These are phyloP conservation scores for Persicaria tinctoria DNA, from an alignment of 148 eudicot species.

Conservation along the genomic window DNA sequence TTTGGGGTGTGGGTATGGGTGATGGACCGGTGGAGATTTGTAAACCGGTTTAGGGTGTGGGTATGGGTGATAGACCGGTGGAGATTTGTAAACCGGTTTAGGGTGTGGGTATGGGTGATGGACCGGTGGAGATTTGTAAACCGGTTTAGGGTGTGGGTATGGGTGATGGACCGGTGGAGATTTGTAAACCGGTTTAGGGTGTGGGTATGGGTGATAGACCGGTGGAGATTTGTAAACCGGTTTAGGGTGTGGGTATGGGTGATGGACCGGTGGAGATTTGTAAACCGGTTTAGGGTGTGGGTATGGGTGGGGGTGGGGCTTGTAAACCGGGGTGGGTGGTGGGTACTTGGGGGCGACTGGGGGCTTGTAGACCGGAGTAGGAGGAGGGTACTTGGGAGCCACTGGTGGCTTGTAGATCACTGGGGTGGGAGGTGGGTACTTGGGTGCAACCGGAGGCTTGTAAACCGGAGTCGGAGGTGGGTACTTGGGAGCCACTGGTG, in stretches of 20 bases:
- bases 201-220: not conserved
- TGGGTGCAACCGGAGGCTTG: slow-evolving; percentile 17
- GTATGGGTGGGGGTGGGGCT: slow-evolving; percentile 11
- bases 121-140: not conserved
- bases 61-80: not conserved
- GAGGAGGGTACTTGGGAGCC: not conserved
- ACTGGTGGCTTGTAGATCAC: slow-evolving; percentile 16
- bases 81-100: not conserved
- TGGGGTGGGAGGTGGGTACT: slow-evolving; percentile 20
- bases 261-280: slow-evolving; percentile 19
- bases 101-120: slow-evolving; percentile 9
- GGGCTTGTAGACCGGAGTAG: slow-evolving; percentile 10
- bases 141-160: slow-evolving; percentile 17
- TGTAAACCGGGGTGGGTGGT: slow-evolving; percentile 6
- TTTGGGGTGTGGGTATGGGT: slow-evolving; percentile 18
- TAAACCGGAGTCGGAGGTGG: slow-evolving; percentile 21
- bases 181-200: not conserved
- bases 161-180: slow-evolving; percentile 3
- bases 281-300: slow-evolving; percentile 11
- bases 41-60: not conserved
- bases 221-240: slow-evolving; percentile 4
- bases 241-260: not conserved
- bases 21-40: slow-evolving; percentile 1
- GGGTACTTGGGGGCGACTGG: not conserved
- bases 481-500: not conserved